Evolutionary conservation across 2,329 filamentous ascomycete genomes (phyloP), one percentile per base, ranked within the genome.

Genomic region (Penicillium sp.): DNA sequence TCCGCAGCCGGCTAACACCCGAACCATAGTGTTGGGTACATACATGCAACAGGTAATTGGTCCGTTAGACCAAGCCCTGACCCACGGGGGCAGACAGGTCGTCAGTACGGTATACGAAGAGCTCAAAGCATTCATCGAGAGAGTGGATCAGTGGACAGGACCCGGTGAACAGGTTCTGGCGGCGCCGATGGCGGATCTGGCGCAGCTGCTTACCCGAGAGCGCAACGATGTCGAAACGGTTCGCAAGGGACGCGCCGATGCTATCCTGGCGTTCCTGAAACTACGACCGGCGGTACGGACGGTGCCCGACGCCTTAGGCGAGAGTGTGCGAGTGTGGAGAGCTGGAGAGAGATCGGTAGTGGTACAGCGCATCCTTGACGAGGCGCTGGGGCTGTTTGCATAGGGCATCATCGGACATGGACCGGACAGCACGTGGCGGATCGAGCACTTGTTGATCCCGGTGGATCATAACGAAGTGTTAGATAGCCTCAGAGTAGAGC

Each of bases 341-440:
- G 57, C 60, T 15, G 55, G 56, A 37, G 74, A 76, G 55, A 59
- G 73, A 62, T 73, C 72, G 43, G 65, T 60, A 27, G 58, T 64
- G 42, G 62, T 74, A 15, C 67, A 65, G 43, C 61, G 62, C 28
- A 50, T 66, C 20, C 60, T 73, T 4, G 66, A 68, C 42, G 59
- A 68, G 55, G 62, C 62, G 46, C 50, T 69, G 46, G 55, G 42
- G 27, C 50, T 56, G 33, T 18, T 53, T 12, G 7, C 23, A 27
- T 31, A 25, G 33, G 38, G 24, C 20, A 40, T 39, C 24, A 6
- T 15, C 20, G 37, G 24, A 18, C 25, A 18, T 2, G 15, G 20
- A 28, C 27, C 27, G 8, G 9, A 42, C 44, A 23, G 20, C 49
- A 52, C 49, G 49, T 52, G 49, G 49, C 44, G 41, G 45, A 51